Conservation (phyloP, 2,329 filamentous ascomycete species). For the Mariannaea elegans region DNA sequence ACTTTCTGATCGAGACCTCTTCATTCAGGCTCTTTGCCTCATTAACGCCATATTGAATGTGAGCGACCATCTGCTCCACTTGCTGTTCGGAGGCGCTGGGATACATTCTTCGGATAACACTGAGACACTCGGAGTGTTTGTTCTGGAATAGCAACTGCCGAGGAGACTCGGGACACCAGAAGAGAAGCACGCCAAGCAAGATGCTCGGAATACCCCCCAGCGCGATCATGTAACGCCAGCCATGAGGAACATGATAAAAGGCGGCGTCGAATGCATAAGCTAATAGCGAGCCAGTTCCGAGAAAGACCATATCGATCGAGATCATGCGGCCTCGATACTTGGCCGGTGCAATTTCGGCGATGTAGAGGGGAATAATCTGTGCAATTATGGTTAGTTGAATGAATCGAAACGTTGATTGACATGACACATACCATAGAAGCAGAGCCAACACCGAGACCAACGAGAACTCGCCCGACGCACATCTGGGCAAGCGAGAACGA, state of each 20-base stretch:
- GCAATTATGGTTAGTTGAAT: not conserved
- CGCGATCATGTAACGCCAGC: conserved; percentile 34
- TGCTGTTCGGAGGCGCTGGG: conserved; percentile 33
- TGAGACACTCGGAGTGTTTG: conserved; percentile 44
- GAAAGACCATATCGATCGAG: conserved; percentile 35
- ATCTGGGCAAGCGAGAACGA: conserved; percentile 32
- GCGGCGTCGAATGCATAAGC: conserved; percentile 43
- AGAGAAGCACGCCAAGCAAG: conserved; percentile 26
- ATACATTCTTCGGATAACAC: conserved; percentile 28
- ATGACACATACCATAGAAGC: conserved; percentile 50
- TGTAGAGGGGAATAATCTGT: conserved; percentile 38
- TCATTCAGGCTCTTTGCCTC: conserved; percentile 28
- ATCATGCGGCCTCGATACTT: conserved; percentile 38
- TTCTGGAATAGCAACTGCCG: conserved; percentile 36
- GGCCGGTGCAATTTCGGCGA: conserved; percentile 35
- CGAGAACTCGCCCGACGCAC: conserved; percentile 30
- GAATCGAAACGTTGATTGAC: not conserved
- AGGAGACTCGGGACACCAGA: conserved; percentile 32
- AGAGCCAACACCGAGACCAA: conserved; percentile 52
- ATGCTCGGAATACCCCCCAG: conserved; percentile 32
- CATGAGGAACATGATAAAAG: conserved; percentile 43
- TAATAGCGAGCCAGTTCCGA: conserved; percentile 31
- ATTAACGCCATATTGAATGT: conserved; percentile 22
- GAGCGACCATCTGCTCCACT: conserved; percentile 39
- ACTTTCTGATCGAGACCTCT: conserved; percentile 26